Conservation (phyloP, 306 rosid genomes). For the Vigna hirtella region DNA sequence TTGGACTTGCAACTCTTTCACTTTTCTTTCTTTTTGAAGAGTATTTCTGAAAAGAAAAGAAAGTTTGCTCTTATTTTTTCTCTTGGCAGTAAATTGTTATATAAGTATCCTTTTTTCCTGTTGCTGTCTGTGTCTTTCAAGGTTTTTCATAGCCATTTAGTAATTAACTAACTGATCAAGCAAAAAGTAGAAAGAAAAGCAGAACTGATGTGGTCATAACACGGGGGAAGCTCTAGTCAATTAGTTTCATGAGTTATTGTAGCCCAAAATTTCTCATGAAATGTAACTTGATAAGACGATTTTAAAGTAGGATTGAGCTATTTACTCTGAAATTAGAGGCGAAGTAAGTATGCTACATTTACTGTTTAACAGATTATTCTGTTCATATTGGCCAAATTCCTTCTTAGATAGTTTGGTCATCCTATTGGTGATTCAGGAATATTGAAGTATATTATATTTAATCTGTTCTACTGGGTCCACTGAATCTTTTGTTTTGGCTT, state of each 20-base stretch:
- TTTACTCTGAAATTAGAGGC: not conserved
- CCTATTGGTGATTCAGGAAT: constrained; percentile 1
- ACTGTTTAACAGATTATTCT: not conserved
- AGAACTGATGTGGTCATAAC: constrained; percentile 19
- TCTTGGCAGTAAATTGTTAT: not conserved
- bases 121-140: constrained; percentile 1
- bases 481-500: not conserved
- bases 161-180: too few species aligned
- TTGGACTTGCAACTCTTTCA: constrained; percentile 7
- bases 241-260: not conserved
- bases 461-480: not conserved
- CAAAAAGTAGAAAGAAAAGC: not conserved
- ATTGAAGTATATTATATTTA: not conserved
- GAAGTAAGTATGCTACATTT: not conserved
- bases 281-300: not conserved
- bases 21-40: not conserved
- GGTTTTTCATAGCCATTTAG: too few species aligned
- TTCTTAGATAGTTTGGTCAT: constrained; percentile 27
- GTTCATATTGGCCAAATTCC: constrained; percentile 8
- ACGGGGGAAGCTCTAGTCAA: not conserved
- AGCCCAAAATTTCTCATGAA: not conserved
- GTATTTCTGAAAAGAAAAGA: not conserved
- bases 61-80: not conserved
- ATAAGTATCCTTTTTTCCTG: not conserved
- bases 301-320: not conserved